A percentile compares a stretch with the other conserved stretches of the same genome.
phyloP scores from a whole-genome alignment of 2,329 filamentous ascomycete genomes.

The Knufia fluminis region DNA sequence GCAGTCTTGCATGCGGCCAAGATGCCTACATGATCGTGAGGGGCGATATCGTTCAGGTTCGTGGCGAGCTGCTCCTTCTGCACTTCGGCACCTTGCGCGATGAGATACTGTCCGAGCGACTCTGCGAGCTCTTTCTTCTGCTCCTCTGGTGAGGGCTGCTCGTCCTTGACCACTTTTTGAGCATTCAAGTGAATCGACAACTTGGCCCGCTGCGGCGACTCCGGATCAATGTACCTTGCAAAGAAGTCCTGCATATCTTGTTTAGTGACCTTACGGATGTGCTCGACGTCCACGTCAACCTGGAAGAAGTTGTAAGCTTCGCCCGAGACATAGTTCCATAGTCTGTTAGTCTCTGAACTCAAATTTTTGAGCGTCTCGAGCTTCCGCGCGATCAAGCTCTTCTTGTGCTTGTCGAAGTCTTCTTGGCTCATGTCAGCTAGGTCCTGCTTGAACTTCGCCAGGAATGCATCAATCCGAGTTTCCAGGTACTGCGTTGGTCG shows the following conservation, averaged over 20 bases:
- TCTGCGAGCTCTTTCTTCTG: constrained; percentile 37
- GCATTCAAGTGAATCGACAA: constrained; percentile 75
- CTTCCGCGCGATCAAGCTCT: constrained; percentile 75
- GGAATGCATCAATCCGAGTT: constrained; percentile 75
- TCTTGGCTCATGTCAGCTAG: constrained; percentile 67
- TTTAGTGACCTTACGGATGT: constrained; percentile 67
- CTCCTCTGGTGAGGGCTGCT: constrained; percentile 29
- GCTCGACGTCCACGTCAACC: constrained; percentile 66
- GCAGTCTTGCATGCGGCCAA: constrained; percentile 42
- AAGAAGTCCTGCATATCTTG: constrained; percentile 73
- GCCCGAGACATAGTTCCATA: constrained; percentile 76
- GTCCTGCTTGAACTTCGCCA: constrained; percentile 56
- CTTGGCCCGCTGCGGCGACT: constrained; percentile 67
- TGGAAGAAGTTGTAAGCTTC: constrained; percentile 87
- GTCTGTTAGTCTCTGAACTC: constrained; percentile 67
- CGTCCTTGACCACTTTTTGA: constrained; percentile 45
- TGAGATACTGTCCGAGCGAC: constrained; percentile 39
- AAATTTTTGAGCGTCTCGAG: constrained; percentile 91
- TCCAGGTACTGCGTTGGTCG: constrained; percentile 76
- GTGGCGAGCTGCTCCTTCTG: constrained; percentile 27
- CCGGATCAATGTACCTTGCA: constrained; percentile 62
- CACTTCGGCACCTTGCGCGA: constrained; percentile 37
- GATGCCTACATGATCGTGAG: constrained; percentile 43
- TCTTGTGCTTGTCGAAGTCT: constrained; percentile 85
- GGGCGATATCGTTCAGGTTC: constrained; percentile 38